Evolutionary conservation across 106 monocot genomes (phyloP).

Genomic region (Dactylorhiza incarnata): DNA sequence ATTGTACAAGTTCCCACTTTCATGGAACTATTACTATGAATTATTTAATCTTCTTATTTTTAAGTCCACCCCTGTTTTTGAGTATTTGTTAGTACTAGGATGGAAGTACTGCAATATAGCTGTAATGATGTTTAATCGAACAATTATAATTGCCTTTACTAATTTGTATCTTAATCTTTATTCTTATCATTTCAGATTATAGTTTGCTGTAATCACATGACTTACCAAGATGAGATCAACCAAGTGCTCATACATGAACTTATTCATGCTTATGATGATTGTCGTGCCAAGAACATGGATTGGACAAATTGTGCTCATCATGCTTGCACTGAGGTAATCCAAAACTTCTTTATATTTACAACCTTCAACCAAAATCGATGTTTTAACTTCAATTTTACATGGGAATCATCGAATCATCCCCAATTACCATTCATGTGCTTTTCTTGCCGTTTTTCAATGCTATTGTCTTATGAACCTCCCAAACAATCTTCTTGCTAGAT

Average conservation of each 20-base stretch:
- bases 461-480: not conserved
- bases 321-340: conserved; percentile 87
- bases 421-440: not conserved
- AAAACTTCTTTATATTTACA: not conserved
- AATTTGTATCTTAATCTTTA: not conserved
- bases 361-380: not conserved
- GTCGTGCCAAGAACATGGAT: conserved; percentile 72
- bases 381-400: not conserved
- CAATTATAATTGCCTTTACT: not conserved
- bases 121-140: not conserved
- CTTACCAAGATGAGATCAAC: conserved; percentile 72
- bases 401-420: not conserved
- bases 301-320: conserved; percentile 96
- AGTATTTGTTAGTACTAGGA: not conserved
- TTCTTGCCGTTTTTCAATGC: not conserved
- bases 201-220: conserved; percentile 80
- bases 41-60: not conserved
- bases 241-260: conserved; percentile 93
- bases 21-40: not conserved
- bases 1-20: not conserved
- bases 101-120: not conserved
- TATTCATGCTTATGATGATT: conserved; percentile 94
- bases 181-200: conserved; percentile 46
- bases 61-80: not conserved
- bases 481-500: conserved; percentile 26